A percentile compares a stretch with the other conserved stretches of the same genome.
Evolutionary conservation across 148 eudicot genomes (phyloP).

Genomic region (Chenopodium quinoa): DNA sequence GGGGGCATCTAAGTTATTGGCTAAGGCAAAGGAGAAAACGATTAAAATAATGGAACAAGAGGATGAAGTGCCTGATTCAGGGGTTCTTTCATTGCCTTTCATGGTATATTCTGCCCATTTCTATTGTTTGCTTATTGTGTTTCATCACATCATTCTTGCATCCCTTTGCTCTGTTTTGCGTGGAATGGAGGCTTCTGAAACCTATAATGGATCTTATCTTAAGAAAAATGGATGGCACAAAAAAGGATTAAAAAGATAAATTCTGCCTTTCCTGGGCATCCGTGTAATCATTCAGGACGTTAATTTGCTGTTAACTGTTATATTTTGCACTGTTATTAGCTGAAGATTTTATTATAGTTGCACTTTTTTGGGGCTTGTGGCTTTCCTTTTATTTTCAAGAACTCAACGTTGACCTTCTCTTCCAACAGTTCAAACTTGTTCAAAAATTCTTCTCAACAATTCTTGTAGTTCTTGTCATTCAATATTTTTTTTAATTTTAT

Average conservation of each 20-base stretch:
- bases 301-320: background rate
- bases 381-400: background rate
- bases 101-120: conserved; percentile 51
- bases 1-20: conserved; percentile 48
- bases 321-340: background rate
- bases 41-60: conserved; percentile 57
- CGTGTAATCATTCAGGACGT: background rate
- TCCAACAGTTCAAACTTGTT: background rate
- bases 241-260: background rate
- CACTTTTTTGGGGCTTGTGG: background rate
- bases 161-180: background rate
- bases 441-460: background rate
- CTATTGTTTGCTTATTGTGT: background rate
- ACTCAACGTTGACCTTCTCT: background rate
- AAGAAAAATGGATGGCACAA: background rate
- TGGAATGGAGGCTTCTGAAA: background rate
- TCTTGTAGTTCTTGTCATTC: background rate
- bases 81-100: conserved; percentile 84
- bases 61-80: conserved; percentile 73
- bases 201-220: background rate
- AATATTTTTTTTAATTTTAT: no score
- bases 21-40: conserved; percentile 78
- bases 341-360: background rate
- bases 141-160: background rate
- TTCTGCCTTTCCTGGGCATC: background rate